A percentile compares a stretch with the other conserved stretches of the same genome.
These are phyloP conservation scores for Helicocarpus griseus DNA, from an alignment of 2,329 filamentous ascomycete genomes.

Conservation along the genomic window DNA sequence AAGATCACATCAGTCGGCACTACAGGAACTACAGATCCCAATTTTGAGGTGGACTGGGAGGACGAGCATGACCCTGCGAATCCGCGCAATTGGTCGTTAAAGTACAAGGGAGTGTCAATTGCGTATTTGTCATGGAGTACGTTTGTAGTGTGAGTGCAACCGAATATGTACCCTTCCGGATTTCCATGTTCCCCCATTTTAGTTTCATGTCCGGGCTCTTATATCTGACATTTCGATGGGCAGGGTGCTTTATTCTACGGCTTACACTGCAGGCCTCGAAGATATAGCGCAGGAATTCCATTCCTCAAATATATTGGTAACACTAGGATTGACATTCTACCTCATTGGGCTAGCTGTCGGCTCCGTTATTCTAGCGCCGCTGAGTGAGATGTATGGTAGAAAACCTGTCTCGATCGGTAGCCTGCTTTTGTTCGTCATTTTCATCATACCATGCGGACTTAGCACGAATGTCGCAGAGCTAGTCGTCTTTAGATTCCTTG, in stretches of 20 bases:
- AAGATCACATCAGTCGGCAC: constrained; percentile 38
- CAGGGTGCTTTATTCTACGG: constrained; percentile 63
- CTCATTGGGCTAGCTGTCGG: constrained; percentile 64
- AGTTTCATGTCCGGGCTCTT: background rate
- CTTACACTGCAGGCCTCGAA: constrained; percentile 62
- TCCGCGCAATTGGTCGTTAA: constrained; percentile 58
- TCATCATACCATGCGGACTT: constrained; percentile 63
- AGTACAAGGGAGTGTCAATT: constrained; percentile 47
- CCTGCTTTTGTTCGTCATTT: constrained; percentile 53
- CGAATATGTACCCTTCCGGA: too few species aligned
- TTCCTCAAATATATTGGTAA: constrained; percentile 50
- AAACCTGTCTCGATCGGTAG: constrained; percentile 56
- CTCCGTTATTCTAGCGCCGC: constrained; percentile 61
- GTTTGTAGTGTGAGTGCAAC: constrained; percentile 42
- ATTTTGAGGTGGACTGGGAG: constrained; percentile 66
- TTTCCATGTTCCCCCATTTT: background rate
- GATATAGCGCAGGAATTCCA: constrained; percentile 60
- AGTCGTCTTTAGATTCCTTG: constrained; percentile 65
- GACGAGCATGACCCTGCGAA: constrained; percentile 52
- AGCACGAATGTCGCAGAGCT: constrained; percentile 58
- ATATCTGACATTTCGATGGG: constrained; percentile 12
- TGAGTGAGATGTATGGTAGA: constrained; percentile 42
- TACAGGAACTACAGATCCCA: constrained; percentile 40
- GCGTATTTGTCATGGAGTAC: constrained; percentile 49
- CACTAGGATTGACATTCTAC: constrained; percentile 70